Evolutionary conservation across 345 rosid genomes (phyloP).

Genomic region (Raphanus raphanistrum): DNA sequence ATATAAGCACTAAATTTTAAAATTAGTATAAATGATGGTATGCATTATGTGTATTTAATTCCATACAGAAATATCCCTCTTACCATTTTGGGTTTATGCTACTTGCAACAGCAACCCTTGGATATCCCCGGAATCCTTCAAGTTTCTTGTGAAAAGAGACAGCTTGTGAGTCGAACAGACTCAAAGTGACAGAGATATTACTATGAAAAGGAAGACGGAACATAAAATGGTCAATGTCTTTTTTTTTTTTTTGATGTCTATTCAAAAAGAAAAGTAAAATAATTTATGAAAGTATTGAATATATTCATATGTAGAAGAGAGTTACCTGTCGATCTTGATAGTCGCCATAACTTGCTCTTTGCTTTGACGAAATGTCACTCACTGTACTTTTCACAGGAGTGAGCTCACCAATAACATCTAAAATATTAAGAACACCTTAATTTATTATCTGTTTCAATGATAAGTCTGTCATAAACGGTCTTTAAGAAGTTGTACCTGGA

Average conservation of each 20-base stretch:
- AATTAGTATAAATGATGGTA: not conserved
- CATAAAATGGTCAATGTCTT: not conserved
- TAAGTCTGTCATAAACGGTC: too few relatives aligned
- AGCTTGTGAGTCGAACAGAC: not conserved
- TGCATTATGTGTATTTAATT: not conserved
- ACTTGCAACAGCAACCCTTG: not conserved
- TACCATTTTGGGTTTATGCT: not conserved
- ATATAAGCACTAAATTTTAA: not conserved
- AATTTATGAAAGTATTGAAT: not conserved
- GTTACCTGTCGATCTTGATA: not conserved
- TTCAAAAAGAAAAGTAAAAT: not conserved
- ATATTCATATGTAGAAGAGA: not conserved
- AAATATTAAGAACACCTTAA: too few relatives aligned
- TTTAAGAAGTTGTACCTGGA: not conserved
- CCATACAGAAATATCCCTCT: not conserved
- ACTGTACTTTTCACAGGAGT: too few relatives aligned
- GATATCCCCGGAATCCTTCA: not conserved
- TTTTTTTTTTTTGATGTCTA: too few relatives aligned
- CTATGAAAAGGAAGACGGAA: not conserved
- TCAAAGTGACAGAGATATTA: not conserved
- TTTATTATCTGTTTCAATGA: too few relatives aligned
- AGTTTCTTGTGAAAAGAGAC: not conserved
- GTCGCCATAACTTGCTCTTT: too few relatives aligned
- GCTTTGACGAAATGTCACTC: too few relatives aligned
- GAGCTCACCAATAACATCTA: too few relatives aligned